Conservation (phyloP, 1,139 yeast species). For the Yamadazyma conglobata region DNA sequence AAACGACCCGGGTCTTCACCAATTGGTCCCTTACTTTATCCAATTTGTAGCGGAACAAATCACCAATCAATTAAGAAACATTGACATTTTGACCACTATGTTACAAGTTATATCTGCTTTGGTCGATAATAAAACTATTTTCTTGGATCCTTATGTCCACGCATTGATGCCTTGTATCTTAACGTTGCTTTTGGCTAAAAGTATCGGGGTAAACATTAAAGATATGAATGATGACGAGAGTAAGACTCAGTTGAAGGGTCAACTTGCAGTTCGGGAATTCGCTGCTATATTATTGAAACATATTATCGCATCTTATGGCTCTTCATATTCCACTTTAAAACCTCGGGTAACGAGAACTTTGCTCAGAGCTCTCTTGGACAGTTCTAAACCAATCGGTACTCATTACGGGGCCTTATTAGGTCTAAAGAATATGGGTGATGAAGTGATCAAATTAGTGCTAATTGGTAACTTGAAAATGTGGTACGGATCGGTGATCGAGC, state of each 20-base stretch:
- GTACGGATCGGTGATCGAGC: conserved; percentile 55
- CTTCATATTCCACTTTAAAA: conserved; percentile 82
- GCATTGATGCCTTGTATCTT: conserved; percentile 94
- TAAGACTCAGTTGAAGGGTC: conserved; percentile 36
- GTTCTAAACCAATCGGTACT: conserved; percentile 76
- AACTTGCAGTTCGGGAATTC: conserved; percentile 72
- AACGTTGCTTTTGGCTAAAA: conserved; percentile 83
- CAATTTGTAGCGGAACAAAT: conserved; percentile 96
- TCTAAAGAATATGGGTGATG: conserved; percentile 77
- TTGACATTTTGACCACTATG: conserved; percentile 78
- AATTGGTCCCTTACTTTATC: conserved; percentile 91
- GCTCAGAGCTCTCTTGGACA: conserved; percentile 82
- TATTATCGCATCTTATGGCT: conserved; percentile 75
- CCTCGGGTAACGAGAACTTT: conserved; percentile 94
- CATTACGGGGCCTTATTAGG: conserved; percentile 92
- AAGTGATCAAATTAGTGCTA: conserved; percentile 79
- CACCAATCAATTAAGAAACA: conserved; percentile 78
- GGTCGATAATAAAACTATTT: conserved; percentile 78
- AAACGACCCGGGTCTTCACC: conserved; percentile 95
- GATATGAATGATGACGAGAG: conserved; percentile 29
- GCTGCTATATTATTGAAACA: conserved; percentile 82
- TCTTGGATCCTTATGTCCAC: conserved; percentile 93
- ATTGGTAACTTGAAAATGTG: conserved; percentile 84
- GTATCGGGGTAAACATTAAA: conserved; percentile 62
- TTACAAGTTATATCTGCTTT: conserved; percentile 85